Base-by-base conservation (phyloP, 306 rosid genomes). In the Medicago arabica region DNA sequence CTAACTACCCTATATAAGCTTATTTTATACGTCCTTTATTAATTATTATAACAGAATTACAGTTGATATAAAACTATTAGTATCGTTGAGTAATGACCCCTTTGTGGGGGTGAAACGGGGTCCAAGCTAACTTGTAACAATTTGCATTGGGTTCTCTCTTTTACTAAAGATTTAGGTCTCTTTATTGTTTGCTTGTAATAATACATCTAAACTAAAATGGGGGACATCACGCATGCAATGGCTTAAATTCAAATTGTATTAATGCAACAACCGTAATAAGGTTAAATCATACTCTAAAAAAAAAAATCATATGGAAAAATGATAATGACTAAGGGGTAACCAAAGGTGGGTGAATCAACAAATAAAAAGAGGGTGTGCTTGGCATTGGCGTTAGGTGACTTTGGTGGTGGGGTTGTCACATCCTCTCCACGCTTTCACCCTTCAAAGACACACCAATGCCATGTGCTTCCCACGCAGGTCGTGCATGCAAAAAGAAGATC, bases 381-480 rank as follows among this genome's bases (percentile, higher is more conserved):
- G 59, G 53, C 14, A 43, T 2, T 17, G 16, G 19, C 57, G 57
- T 39, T 18, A 46, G 18, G 25, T 19, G 44, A 60, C n/a, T 64
- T n/a, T 73, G 73, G 66, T 72, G 70, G 41, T 65, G 66, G 58
- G 71, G 79, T 65, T 66, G 79, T 78, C 76, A 66, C 81, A 58
- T 74, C 75, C 21, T 11, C 47, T 11, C 47, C 5, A 46, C 28
- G 34, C 54, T 75, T 38, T 67, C 71, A 10, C 49, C 18, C 43
- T 67, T 47, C 72, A 15, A 67, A 61, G 68, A 38, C 40, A 63
- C 39, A 64, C 34, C n/a, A 65, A 57, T 38, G 21, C 77, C 89
- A 86, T 83, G 89, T 80, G 89, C 89, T 77, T 47, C 69, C 83
- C 78, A 77, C 76, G 21, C 25, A 38, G 50, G 39, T 41, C 18